Percentiles rank a stretch among this genome's conserved stretches.
Evolutionary conservation across 2,329 filamentous ascomycete genomes (phyloP).

Genomic region (Exophiala oligosperma): DNA sequence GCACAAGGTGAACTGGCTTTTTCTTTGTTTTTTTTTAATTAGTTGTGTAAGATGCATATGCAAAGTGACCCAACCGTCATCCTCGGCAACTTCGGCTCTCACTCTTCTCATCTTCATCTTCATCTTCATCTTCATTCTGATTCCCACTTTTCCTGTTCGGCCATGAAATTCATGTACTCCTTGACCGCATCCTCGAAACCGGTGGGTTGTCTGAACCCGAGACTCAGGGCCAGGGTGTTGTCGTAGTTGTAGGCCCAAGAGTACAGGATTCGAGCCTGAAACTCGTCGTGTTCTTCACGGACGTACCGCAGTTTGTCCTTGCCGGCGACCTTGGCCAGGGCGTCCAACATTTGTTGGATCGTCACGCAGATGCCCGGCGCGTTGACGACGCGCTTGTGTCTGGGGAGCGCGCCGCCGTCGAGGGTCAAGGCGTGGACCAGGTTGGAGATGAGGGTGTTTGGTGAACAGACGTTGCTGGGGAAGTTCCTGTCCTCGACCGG

Average conservation of each 20-base stretch:
- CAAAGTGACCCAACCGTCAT: no score
- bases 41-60: no score
- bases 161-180: slow-evolving; percentile 51
- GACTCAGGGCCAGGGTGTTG: slow-evolving; percentile 49
- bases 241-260: slow-evolving; percentile 60
- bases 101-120: no score
- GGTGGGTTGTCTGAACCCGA: slow-evolving; percentile 55
- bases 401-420: slow-evolving; percentile 40
- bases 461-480: slow-evolving; percentile 56
- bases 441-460: slow-evolving; percentile 55
- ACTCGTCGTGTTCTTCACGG: slow-evolving; percentile 52
- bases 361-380: slow-evolving; percentile 56
- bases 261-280: slow-evolving; percentile 54
- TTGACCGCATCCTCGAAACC: slow-evolving; percentile 57
- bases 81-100: no score
- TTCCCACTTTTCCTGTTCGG: slow-evolving; percentile 23
- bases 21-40: no score
- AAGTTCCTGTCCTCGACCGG: slow-evolving; percentile 53
- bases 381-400: slow-evolving; percentile 55
- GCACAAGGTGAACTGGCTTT: no score
- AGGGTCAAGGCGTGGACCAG: slow-evolving; percentile 51
- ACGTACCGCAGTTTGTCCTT: slow-evolving; percentile 53
- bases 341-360: slow-evolving; percentile 58
- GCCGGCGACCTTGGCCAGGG: slow-evolving; percentile 56
- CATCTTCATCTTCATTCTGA: background rate